phyloP scores from a whole-genome alignment of 352 stramenopile species.

The Blastocystis sp. region DNA sequence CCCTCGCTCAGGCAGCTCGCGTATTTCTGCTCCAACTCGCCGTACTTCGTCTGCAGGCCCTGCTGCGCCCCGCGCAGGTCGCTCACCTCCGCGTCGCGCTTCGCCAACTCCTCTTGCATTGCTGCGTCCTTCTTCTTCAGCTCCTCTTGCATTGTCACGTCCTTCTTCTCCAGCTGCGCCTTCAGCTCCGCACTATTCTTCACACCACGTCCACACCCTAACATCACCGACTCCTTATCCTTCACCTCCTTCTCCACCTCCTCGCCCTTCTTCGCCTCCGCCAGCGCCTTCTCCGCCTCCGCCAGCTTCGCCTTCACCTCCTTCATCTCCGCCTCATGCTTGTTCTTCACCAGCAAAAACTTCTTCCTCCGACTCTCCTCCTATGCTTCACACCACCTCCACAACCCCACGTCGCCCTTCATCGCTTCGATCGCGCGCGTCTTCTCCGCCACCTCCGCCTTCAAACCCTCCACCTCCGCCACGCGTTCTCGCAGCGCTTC shows the following conservation, averaged over 20 bases:
- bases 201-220: neutral
- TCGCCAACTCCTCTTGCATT: neutral
- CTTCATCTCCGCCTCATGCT: constrained; percentile 50
- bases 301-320: neutral
- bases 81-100: constrained; percentile 3
- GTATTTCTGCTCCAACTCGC: neutral
- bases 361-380: constrained; percentile 43
- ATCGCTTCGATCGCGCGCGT: neutral
- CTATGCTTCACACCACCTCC: neutral
- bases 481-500: neutral
- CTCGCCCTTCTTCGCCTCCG: neutral
- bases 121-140: neutral
- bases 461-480: neutral
- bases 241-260: neutral
- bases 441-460: neutral
- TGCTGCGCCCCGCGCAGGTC: constrained; percentile 1
- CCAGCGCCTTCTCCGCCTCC: constrained; percentile 4
- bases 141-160: neutral
- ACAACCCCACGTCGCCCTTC: neutral
- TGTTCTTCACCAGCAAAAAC: constrained; percentile 61
- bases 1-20: neutral
- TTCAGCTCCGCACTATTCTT: neutral
- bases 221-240: neutral
- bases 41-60: neutral
- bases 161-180: neutral